Base-by-base conservation (phyloP, 2,329 filamentous ascomycete genomes). In the Didymella pomorum region DNA sequence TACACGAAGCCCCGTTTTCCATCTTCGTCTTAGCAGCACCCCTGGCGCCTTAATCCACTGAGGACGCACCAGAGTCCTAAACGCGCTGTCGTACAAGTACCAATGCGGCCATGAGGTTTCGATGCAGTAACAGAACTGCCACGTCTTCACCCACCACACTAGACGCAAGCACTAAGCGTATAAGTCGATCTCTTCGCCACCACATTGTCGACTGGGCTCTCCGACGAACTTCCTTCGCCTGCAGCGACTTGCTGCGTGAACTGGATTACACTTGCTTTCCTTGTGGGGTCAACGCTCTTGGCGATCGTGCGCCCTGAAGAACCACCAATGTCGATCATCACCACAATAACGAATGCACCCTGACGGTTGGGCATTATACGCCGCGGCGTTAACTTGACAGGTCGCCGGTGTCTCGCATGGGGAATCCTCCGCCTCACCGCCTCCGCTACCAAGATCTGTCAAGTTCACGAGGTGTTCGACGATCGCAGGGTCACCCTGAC, bases 181-280 rank as follows among this genome's bases (percentile, higher is more conserved):
- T 61, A 67, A 71, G 64, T 61, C 65, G 68, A 71, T 70, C 67
- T 63, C 60, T 66, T 71, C 52, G 68, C 68, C 68, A 71, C 68
- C 56, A 60, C 46, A 45, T 42, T 21, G 20, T 52, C 47, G 35
- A 29, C 29, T 41, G 39, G 28, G 16, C 25, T 35, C 43, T 58
- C 55, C 37, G 37, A 61, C 29, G 48, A 44, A 41, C 29, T 42
- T 46, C 52, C 33, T 28, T 39, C 39, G 52, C 23, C 37, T 48
- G 35, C 33, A 37, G 35, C 20, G 23, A 26, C 25, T 33, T 44
- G 28, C 11, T 45, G 35, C 44, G n/a, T 39, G 23, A 39, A 39
- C 42, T n/a, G 7, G 8, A 56, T 44, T 56, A 45, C 31, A 52
- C 46, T 49, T 56, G 44, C 44, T 45, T 47, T 42, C 29, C 46